Base-by-base conservation (phyloP, 768 basidiomycete species). In the Phylloporus arenicola region DNA sequence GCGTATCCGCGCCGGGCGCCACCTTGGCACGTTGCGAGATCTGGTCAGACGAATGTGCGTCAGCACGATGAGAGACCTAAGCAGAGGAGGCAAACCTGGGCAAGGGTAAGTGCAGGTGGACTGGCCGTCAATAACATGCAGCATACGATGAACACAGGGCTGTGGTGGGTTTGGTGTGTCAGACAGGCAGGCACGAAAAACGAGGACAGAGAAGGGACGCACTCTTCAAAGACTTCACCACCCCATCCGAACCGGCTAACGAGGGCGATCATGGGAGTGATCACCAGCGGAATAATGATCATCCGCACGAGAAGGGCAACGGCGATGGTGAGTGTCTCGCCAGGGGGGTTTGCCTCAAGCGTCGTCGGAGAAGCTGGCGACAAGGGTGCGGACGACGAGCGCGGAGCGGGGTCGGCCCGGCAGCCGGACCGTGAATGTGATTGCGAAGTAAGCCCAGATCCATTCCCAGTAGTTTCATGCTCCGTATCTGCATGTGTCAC, bases 61-160 rank as follows among this genome's bases (percentile, higher is more conserved):
- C 25, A 43, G 27, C n/a, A 12, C 10, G 9, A 27, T 27, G 16
- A 41, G 22, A 13, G 24, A 41, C 25, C 10, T 43, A 10, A 29
- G n/a, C 25, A 14, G 10, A 8, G n/a, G n/a, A 29, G 5, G n/a
- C 40, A 6, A 54, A 76, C 76, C 62, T 79, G 83, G 2, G 83
- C 81, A 22, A 84, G 73, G 17, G 83, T 84, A 62, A 84, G 63
- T 31, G 92, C 92, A 0, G 92, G 88, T 2, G 92, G 92, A 14
- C 90, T 84, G 3, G 81, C 78, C 22, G 96, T 79, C 17, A 98
- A 72, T 29, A 99, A 72, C 27, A 92, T 82, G 57, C 87, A 88
- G 10, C 91, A 80, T 1, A 93, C 81, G 39, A 97, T 79, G 58
- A 93, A 94, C 6, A 93, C 85, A 0, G 92, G 91, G 64, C 89